phyloP scores from a whole-genome alignment of 768 basidiomycete genomes.

The Pleurotus citrinopileatus region DNA sequence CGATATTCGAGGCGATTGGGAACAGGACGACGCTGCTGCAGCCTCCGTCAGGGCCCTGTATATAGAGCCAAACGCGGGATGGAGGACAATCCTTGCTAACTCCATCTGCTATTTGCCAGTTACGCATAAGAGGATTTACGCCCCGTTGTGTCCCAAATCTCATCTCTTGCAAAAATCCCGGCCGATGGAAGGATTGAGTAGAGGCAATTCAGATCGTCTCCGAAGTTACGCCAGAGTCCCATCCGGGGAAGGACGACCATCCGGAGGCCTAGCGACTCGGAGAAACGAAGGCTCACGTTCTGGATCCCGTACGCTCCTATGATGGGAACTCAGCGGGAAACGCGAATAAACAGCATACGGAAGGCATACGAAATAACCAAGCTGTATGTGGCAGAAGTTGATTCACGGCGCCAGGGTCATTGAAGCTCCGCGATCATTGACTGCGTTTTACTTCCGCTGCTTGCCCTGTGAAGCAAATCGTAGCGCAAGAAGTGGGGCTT shows the following conservation, averaged over 20 bases:
- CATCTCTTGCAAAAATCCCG: not conserved
- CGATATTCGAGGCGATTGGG: not conserved
- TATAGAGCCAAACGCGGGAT: not conserved
- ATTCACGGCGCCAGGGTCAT: too few relatives aligned
- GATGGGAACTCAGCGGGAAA: too few relatives aligned
- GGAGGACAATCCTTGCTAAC: not conserved
- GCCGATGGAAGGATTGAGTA: not conserved
- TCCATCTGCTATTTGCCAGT: not conserved
- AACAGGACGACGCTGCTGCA: too few relatives aligned
- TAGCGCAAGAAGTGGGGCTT: too few relatives aligned
- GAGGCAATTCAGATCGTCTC: not conserved
- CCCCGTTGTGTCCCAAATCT: not conserved
- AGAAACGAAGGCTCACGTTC: constrained; percentile 53
- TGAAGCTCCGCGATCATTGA: too few relatives aligned
- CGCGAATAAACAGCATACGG: too few relatives aligned
- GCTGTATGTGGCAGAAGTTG: too few relatives aligned
- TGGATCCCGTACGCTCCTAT: constrained; percentile 32
- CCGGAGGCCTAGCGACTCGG: constrained; percentile 79
- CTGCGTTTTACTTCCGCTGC: too few relatives aligned
- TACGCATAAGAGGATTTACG: not conserved
- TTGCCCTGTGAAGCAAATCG: too few relatives aligned
- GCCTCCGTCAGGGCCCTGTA: not conserved
- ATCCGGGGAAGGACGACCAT: constrained; percentile 46
- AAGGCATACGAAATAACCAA: too few relatives aligned
- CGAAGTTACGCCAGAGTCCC: constrained; percentile 17